Base-by-base conservation (phyloP, 1,284 basidiomycete genomes). In the Puccinia horiana region DNA sequence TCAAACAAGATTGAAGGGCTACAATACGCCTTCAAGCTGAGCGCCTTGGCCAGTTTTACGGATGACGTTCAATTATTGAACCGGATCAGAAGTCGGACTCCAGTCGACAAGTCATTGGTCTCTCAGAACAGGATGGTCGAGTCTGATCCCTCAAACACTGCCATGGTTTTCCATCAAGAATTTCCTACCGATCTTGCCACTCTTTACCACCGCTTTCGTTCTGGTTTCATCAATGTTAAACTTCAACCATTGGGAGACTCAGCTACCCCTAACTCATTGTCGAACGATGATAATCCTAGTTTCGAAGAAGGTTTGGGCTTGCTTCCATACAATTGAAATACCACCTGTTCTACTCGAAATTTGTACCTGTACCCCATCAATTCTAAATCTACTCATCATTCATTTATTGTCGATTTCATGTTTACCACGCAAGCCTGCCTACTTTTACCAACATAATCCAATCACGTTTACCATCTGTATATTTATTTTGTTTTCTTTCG, bases 41-140 rank as follows among this genome's bases (percentile, higher is more conserved):
- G 85, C 23, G 83, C 84, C 14, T 81, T 86, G 42, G 85, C 85
- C 1, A 84, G 84, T 35, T 86, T 76, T 83, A 82, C 85, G 72
- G 83, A 86, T 83, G 84, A 86, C 77, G 82, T 83, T 1, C 82
- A 81, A 4, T 79, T 86, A 9, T 61, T 86, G 49, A 83, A 81
- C 2, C 84, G 85, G 18, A 83, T 83, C 16, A 11, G 47, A 20
- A 37, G 69, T n/a, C 82, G 83, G 47, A 82, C 52, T 47, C 42
- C 18, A 26, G 76, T 72, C 54, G 83, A 56, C 37, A 40, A n/a
- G 42, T 47, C 74, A 20, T 78, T 69, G 63, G 29, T 35, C 37
- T 54, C 26, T 23, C 44, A 69, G 35, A 47, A 26, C 32, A 73
- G 32, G 2, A 32, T 40, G 8, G 29, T 52, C 16, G 29, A 73